Conservation (phyloP, 2,329 filamentous ascomycete species). For the Phoma sp. region DNA sequence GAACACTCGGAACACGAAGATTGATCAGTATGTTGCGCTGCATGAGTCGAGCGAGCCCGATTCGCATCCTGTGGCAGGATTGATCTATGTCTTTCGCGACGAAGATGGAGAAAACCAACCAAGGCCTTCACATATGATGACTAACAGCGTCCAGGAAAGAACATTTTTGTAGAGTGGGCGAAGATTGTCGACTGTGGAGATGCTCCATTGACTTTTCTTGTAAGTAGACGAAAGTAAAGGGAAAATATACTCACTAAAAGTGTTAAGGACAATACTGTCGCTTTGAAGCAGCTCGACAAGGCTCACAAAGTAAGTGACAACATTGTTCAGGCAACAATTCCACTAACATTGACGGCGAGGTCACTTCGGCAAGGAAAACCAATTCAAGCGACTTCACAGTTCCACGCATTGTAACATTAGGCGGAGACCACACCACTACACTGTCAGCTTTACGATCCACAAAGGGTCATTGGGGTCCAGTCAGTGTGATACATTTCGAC, state of each 20-base stretch:
- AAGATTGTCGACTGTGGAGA: slow-evolving; percentile 64
- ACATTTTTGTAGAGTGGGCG: slow-evolving; percentile 57
- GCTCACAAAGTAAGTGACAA: slow-evolving; percentile 56
- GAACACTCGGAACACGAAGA: neutral
- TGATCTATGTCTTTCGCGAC: neutral
- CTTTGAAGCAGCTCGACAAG: slow-evolving; percentile 61
- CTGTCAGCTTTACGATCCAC: slow-evolving; percentile 61
- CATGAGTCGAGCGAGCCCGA: neutral
- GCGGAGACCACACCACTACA: slow-evolving; percentile 65
- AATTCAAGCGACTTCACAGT: slow-evolving; percentile 55
- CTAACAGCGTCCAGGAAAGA: slow-evolving; percentile 40
- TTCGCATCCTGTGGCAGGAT: neutral
- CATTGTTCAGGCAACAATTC: neutral
- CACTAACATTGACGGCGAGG: slow-evolving; percentile 30
- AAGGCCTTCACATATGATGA: neutral
- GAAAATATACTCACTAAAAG: neutral
- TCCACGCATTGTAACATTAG: slow-evolving; percentile 62
- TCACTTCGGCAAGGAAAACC: slow-evolving; percentile 56
- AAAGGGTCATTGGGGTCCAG: slow-evolving; percentile 59
- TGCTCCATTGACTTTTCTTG: slow-evolving; percentile 59
- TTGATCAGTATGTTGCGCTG: neutral
- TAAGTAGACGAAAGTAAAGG: slow-evolving; percentile 16
- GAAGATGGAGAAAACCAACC: too few relatives aligned
- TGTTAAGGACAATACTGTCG: slow-evolving; percentile 60
- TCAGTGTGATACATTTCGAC: slow-evolving; percentile 67